Evolutionary conservation across 2,329 filamentous ascomycete genomes (phyloP).

Genomic region (Penicillium crustosum): DNA sequence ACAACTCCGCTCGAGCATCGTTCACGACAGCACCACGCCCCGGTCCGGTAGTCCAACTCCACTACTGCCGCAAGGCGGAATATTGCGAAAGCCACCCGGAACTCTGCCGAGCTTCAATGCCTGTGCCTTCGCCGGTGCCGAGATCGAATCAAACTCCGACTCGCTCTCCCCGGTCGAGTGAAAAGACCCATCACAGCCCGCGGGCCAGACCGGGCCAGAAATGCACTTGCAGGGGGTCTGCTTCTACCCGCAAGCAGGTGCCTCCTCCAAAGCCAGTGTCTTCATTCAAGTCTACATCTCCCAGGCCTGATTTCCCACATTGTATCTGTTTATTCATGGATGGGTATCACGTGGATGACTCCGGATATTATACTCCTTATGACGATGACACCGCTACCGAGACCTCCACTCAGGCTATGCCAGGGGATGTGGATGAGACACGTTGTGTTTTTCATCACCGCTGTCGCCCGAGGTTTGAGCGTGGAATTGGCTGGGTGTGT

Average conservation of each 20-base stretch:
- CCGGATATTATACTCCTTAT: background rate
- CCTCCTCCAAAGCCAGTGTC: background rate
- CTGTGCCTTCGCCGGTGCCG: background rate
- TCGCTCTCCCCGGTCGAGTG: background rate
- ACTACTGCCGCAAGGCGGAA: conserved; percentile 1
- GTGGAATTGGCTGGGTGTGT: conserved; percentile 3
- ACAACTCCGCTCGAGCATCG: background rate
- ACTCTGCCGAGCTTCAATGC: background rate
- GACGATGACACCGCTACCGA: conserved; percentile 1
- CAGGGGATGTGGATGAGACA: background rate
- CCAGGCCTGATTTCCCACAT: background rate
- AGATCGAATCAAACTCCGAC: background rate
- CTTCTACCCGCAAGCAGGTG: background rate
- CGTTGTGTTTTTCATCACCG: conserved; percentile 3
- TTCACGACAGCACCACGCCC: background rate
- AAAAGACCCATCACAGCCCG: background rate
- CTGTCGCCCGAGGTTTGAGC: conserved; percentile 6
- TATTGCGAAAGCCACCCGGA: conserved; percentile 5
- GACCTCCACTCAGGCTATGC: background rate
- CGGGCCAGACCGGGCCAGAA: background rate
- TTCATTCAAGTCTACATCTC: background rate
- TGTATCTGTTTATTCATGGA: background rate
- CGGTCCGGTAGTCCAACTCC: background rate
- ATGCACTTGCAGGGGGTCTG: background rate
- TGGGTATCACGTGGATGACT: background rate